Evolutionary conservation across 2,329 filamentous ascomycete genomes (phyloP).

Genomic region (Fusarium cicatricum): DNA sequence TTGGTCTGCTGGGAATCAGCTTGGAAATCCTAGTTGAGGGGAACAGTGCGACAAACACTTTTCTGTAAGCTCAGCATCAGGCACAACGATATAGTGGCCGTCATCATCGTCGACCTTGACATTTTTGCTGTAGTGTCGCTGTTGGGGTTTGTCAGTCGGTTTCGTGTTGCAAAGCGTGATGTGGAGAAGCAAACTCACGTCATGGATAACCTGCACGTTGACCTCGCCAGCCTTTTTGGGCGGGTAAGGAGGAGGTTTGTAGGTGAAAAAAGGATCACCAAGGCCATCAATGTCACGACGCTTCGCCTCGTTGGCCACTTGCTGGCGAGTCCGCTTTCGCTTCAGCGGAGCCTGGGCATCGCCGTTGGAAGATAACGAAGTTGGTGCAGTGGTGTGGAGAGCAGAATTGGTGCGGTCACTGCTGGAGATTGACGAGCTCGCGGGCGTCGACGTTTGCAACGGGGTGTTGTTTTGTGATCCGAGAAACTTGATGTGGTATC

Average conservation of each 20-base stretch:
- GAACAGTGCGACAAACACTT: conserved; percentile 73
- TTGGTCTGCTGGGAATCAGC: conserved; percentile 67
- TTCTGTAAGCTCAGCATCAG: conserved; percentile 85
- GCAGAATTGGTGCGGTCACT: conserved; percentile 84
- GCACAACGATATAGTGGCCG: conserved; percentile 93
- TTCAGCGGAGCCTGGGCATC: conserved; percentile 80
- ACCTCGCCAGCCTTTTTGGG: conserved; percentile 90
- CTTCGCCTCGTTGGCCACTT: conserved; percentile 83
- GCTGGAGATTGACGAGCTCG: conserved; percentile 78
- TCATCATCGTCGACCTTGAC: conserved; percentile 94
- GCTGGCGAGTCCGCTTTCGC: conserved; percentile 85
- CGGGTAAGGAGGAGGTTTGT: conserved; percentile 86
- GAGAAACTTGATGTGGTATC: conserved; percentile 77
- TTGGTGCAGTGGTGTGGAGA: conserved; percentile 86
- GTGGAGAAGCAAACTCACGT: conserved; percentile 59
- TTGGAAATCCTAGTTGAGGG: background rate
- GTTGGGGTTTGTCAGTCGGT: conserved; percentile 21
- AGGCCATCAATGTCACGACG: conserved; percentile 75
- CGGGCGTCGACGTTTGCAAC: conserved; percentile 70
- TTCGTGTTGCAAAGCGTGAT: background rate
- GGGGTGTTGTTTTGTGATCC: conserved; percentile 76
- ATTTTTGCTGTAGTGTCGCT: conserved; percentile 58
- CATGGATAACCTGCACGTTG: conserved; percentile 66
- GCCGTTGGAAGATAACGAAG: conserved; percentile 72
- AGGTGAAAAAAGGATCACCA: conserved; percentile 77